Evolutionary conservation across 768 basidiomycete genomes (phyloP), one percentile per base, ranked within the genome.

Genomic region (Guyanaporus albipodus): DNA sequence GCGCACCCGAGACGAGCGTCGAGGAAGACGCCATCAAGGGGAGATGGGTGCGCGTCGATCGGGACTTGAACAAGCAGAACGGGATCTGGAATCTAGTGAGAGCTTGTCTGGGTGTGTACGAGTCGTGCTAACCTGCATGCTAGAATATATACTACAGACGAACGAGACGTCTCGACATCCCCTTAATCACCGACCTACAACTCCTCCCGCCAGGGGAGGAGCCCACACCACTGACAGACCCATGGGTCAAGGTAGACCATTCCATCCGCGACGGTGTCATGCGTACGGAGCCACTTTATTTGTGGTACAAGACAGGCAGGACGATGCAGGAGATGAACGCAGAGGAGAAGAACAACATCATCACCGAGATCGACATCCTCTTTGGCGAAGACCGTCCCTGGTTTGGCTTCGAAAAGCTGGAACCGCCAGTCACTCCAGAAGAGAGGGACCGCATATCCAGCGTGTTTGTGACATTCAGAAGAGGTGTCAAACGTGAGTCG

Each of bases 341-440:
- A 8, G 74, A 75, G 32, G 79, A 86, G 55, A 73, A 75, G 49
- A 61, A 72, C 27, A 71, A 83, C 34, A 68, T 92, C 21, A 80
- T 98, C 57, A 97, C 93, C 1, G 93, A 98, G 64, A 52, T 98
- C n/a, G 94, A 98, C 60, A 75, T 97, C 4, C 67, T 91, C 0
- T 96, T 82, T 59, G 95, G 95, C 5, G 84, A 91, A 46, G 86
- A 84, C 43, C 73, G 76, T 8, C 81, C 91, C 0, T 91, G 89
- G 82, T 92, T 83, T 55, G 92, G 92, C 0, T 97, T 93, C 59
- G 80, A 91, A 54, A 82, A 77, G 56, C 58, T 91, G 3, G 70
- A 80, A 22, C 79, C 79, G 0, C 67, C 85, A 0, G 77, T 85
- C n/a, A 75, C 78, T 26, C 55, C 66, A 4, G 70, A 71, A 38